These are phyloP conservation scores for Candida caryicola DNA, from an alignment of 805 yeast species.

Conservation along the genomic window DNA sequence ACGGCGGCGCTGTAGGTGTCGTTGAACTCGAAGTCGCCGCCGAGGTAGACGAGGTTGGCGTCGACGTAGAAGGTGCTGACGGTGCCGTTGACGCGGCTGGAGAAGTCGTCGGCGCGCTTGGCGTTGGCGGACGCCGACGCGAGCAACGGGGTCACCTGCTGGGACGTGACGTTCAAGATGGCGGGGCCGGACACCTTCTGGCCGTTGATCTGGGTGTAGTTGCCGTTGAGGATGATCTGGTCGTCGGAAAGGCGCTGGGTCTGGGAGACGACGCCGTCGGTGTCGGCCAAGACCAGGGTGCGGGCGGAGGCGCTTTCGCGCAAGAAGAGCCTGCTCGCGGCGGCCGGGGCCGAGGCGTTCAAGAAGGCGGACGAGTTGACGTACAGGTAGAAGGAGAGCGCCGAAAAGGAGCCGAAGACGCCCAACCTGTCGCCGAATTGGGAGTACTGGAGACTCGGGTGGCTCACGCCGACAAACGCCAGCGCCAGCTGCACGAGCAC, in stretches of 20 bases:
- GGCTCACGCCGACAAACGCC: neutral
- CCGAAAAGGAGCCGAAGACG: slow-evolving; percentile 29
- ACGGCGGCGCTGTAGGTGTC: slow-evolving; percentile 57
- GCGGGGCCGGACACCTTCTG: slow-evolving; percentile 28
- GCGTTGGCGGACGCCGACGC: slow-evolving; percentile 7
- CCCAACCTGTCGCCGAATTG: slow-evolving; percentile 30
- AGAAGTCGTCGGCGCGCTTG: slow-evolving; percentile 13
- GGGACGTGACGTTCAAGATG: slow-evolving; percentile 31
- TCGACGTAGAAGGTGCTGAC: slow-evolving; percentile 39
- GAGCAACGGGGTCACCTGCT: slow-evolving; percentile 22
- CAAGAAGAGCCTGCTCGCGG: slow-evolving; percentile 18
- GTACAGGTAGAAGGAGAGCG: slow-evolving; percentile 27
- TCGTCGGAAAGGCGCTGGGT: slow-evolving; percentile 24
- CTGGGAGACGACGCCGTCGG: slow-evolving; percentile 31
- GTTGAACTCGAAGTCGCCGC: slow-evolving; percentile 68
- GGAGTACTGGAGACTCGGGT: slow-evolving; percentile 17
- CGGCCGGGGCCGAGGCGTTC: slow-evolving; percentile 4
- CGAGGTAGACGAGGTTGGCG: slow-evolving; percentile 60
- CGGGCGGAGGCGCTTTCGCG: slow-evolving; percentile 19
- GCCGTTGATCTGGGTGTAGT: slow-evolving; percentile 33
- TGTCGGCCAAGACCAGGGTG: slow-evolving; percentile 23
- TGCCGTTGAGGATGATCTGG: slow-evolving; percentile 33
- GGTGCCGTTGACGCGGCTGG: slow-evolving; percentile 23
- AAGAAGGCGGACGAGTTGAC: slow-evolving; percentile 25
- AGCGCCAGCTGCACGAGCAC: neutral